Percentiles rank a stretch among this genome's conserved stretches.
Conservation (phyloP, 306 rosid species). For the Rosa chinensis region DNA sequence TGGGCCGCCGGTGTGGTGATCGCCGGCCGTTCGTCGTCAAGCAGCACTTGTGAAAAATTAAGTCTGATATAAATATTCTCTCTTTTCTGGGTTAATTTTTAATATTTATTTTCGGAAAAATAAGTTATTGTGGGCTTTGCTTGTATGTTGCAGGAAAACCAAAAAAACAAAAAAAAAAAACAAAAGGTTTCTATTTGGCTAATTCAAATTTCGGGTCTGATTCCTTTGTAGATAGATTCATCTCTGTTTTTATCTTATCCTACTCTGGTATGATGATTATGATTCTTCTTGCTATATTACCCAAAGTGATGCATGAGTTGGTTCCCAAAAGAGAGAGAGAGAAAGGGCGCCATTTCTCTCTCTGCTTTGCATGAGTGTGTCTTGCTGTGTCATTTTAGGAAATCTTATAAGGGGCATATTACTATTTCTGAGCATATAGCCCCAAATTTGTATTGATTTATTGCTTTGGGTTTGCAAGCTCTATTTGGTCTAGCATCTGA, state of each 20-base stretch:
- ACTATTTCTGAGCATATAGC: too few species aligned
- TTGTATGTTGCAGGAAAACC: slow-evolving; percentile 6
- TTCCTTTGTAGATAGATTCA: slow-evolving; percentile 11
- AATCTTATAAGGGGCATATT: too few species aligned
- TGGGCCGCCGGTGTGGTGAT: not conserved
- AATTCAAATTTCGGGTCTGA: slow-evolving; percentile 10
- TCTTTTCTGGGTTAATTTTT: not conserved
- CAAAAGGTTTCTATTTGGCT: not conserved
- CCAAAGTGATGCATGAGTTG: not conserved
- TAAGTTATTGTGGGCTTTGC: slow-evolving; percentile 29
- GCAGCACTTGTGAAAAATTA: slow-evolving; percentile 6
- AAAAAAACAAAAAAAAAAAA: not conserved
- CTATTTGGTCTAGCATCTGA: too few species aligned
- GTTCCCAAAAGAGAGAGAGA: too few species aligned
- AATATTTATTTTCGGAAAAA: slow-evolving; percentile 12
- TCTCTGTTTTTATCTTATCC: not conserved
- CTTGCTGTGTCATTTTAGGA: too few species aligned
- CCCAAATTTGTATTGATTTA: too few species aligned
- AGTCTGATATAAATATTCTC: slow-evolving; percentile 20
- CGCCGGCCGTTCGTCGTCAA: not conserved
- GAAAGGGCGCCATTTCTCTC: too few species aligned
- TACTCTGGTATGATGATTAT: not conserved
- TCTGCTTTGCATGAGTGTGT: too few species aligned
- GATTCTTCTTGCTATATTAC: not conserved
- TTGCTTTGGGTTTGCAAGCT: too few species aligned